Evolutionary conservation across 2,329 filamentous ascomycete genomes (phyloP).

Genomic region (Onygenales sp.): DNA sequence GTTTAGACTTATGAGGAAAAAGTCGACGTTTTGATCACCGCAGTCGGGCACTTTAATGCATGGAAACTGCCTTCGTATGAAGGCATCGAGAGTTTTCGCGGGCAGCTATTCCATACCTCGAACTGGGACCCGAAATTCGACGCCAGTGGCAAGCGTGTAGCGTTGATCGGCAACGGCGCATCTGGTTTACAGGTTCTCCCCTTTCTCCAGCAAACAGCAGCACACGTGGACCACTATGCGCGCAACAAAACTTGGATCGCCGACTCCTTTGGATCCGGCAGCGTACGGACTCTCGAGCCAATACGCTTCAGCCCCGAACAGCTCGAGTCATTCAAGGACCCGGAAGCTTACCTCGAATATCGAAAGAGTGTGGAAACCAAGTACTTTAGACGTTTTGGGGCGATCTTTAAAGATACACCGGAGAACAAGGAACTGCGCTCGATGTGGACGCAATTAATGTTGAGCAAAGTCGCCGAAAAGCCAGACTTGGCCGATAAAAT

Average conservation of each 20-base stretch:
- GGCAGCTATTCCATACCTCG: slow-evolving; percentile 50
- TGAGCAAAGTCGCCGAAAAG: slow-evolving; percentile 42
- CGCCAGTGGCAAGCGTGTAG: slow-evolving; percentile 41
- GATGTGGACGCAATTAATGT: slow-evolving; percentile 46
- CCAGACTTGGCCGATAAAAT: slow-evolving; percentile 48
- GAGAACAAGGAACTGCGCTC: slow-evolving; percentile 41
- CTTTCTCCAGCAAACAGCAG: slow-evolving; percentile 28
- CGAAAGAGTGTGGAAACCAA: slow-evolving; percentile 49
- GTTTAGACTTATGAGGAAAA: slow-evolving; percentile 34
- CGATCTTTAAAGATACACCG: slow-evolving; percentile 45
- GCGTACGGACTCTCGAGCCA: slow-evolving; percentile 43
- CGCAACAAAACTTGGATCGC: slow-evolving; percentile 60
- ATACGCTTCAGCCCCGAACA: slow-evolving; percentile 48
- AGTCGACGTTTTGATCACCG: slow-evolving; percentile 53
- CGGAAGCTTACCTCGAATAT: slow-evolving; percentile 51
- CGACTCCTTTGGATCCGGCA: slow-evolving; percentile 49
- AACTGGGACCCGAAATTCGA: slow-evolving; percentile 49
- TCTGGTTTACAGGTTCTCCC: slow-evolving; percentile 47
- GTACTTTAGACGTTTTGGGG: slow-evolving; percentile 52
- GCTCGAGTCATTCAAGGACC: slow-evolving; percentile 49
- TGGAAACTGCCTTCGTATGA: slow-evolving; percentile 55
- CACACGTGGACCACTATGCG: slow-evolving; percentile 54
- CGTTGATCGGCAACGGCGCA: slow-evolving; percentile 55
- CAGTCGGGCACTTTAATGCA: slow-evolving; percentile 57
- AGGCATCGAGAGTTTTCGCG: slow-evolving; percentile 47